These are phyloP conservation scores for Miscanthus sacchariflorus DNA, from an alignment of 202 grass and related monocot species.

Conservation along the genomic window DNA sequence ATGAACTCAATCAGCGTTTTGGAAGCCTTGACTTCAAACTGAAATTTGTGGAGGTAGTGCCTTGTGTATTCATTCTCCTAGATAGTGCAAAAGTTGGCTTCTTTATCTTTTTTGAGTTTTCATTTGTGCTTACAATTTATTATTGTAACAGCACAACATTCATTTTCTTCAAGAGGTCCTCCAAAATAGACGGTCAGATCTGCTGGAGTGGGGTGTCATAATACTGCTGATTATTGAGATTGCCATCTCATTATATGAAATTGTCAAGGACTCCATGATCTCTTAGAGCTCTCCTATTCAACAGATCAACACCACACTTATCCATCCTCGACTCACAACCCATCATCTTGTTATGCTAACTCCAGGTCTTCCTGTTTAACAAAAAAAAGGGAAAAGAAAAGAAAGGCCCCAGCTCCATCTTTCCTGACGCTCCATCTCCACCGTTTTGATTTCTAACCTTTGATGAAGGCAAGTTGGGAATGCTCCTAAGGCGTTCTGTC, in stretches of 20 bases:
- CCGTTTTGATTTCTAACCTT: constrained; percentile 35
- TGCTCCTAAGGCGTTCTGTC: neutral
- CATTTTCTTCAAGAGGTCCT: constrained; percentile 98
- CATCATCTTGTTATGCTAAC: constrained; percentile 24
- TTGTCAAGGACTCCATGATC: constrained; percentile 74
- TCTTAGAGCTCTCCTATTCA: constrained; percentile 50
- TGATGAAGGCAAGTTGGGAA: constrained; percentile 26
- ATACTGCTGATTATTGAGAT: constrained; percentile 81
- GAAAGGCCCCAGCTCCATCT: neutral
- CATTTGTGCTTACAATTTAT: constrained; percentile 29
- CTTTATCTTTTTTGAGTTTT: neutral
- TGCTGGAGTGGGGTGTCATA: constrained; percentile 89
- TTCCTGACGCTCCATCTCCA: neutral
- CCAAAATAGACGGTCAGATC: constrained; percentile 85
- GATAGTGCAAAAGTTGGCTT: constrained; percentile 13
- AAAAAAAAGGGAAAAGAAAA: neutral
- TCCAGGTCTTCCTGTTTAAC: neutral
- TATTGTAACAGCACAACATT: constrained; percentile 78
- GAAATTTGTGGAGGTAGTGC: constrained; percentile 89
- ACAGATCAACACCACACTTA: neutral
- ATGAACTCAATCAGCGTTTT: constrained; percentile 90
- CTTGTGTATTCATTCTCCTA: constrained; percentile 19
- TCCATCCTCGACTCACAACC: neutral
- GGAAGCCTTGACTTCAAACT: constrained; percentile 94
- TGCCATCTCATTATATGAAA: constrained; percentile 81